Conservation (phyloP, 805 yeast genomes). For the Suhomyces pyralidae region DNA sequence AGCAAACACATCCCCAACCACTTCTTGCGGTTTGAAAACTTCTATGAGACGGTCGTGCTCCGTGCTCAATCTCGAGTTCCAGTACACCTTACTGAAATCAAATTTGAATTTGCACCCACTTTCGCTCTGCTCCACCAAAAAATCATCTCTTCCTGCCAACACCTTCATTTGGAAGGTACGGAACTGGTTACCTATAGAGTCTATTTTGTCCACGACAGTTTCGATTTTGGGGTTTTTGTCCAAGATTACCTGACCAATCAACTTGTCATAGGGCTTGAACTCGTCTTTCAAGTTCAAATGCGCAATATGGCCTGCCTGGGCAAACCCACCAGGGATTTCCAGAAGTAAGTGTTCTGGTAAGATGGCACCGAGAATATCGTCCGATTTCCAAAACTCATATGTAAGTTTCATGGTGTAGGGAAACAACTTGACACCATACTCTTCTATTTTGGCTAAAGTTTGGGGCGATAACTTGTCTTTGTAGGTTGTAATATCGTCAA, state of each 20-base stretch:
- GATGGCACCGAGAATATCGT: conserved; percentile 75
- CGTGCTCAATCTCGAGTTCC: conserved; percentile 94
- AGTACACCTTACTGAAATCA: conserved; percentile 91
- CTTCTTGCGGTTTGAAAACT: conserved; percentile 60
- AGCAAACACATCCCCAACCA: conserved; percentile 93
- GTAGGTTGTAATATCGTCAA: conserved; percentile 35
- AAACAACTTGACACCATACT: conserved; percentile 44
- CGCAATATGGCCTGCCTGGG: conserved; percentile 93
- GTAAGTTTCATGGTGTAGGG: conserved; percentile 57
- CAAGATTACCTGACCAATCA: conserved; percentile 86
- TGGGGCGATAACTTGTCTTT: conserved; percentile 35
- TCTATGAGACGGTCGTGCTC: conserved; percentile 84
- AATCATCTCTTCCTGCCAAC: conserved; percentile 77
- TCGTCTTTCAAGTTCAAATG: conserved; percentile 84
- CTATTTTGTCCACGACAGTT: conserved; percentile 91
- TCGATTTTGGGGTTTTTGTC: conserved; percentile 80
- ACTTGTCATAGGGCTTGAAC: conserved; percentile 71
- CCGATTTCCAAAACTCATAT: conserved; percentile 85
- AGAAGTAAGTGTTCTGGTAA: conserved; percentile 67
- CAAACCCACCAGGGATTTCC: conserved; percentile 86
- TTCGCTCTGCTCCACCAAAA: conserved; percentile 82
- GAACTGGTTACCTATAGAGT: conserved; percentile 80
- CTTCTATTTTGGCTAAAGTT: conserved; percentile 46
- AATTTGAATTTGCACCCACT: conserved; percentile 81
- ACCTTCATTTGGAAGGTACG: conserved; percentile 94